Conservation (phyloP, 208 protist species). For the Crithidia bombi region DNA sequence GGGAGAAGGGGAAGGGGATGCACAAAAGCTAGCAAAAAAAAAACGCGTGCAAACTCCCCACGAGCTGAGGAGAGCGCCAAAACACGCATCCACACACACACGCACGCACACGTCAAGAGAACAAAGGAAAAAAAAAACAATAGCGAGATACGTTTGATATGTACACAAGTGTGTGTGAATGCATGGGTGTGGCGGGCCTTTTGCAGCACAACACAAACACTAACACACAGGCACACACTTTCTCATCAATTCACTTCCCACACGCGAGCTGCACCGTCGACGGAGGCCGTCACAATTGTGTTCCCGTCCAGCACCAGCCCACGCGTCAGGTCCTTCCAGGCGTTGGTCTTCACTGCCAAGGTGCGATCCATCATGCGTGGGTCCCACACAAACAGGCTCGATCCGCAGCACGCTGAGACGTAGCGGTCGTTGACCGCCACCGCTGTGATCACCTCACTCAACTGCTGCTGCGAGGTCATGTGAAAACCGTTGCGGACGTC, state of each 20-base stretch:
- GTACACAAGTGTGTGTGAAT: no score
- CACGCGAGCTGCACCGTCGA: constrained; percentile 83
- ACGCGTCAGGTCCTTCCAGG: constrained; percentile 87
- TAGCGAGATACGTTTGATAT: not conserved
- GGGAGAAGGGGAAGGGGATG: no score
- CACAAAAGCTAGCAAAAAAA: no score
- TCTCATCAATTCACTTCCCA: constrained; percentile 67
- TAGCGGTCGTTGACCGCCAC: constrained; percentile 75
- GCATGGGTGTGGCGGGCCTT: no score
- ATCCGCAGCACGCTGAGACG: constrained; percentile 77
- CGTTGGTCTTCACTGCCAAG: constrained; percentile 67
- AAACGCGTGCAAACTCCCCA: no score
- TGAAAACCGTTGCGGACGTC: constrained; percentile 77
- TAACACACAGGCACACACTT: not conserved
- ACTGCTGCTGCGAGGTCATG: constrained; percentile 56
- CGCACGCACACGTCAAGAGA: not conserved
- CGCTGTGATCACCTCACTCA: constrained; percentile 80
- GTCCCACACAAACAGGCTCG: constrained; percentile 85
- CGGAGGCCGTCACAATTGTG: constrained; percentile 81
- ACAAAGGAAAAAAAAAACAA: not conserved
- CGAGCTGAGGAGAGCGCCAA: no score
- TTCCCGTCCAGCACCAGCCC: constrained; percentile 83
- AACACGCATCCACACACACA: constrained; percentile 4
- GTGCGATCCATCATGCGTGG: constrained; percentile 63
- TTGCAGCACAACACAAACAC: no score